Base-by-base conservation (phyloP, 2,329 filamentous ascomycete genomes). In the Dryadomyces quercus-mongolicae region DNA sequence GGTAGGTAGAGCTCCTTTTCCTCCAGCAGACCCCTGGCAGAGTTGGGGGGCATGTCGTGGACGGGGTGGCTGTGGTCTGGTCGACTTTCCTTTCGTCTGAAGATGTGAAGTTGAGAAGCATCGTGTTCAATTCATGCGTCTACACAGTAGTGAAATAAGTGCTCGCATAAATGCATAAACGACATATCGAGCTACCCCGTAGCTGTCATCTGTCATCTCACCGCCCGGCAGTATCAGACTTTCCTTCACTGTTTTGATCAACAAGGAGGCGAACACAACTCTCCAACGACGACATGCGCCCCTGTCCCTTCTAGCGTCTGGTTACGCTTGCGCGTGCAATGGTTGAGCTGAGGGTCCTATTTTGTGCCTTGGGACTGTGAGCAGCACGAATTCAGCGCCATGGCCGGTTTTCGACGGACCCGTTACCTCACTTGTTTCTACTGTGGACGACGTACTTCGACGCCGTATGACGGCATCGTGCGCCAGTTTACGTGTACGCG, bases 351-450 rank as follows among this genome's bases (percentile, higher is more conserved):
- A 31, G 25, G 25, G 25, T n/a, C n/a, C n/a, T n/a, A n/a, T n/a
- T n/a, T n/a, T n/a, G n/a, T n/a, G n/a, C n/a, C n/a, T n/a, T n/a
- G n/a, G 13, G 7, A 7, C 10, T 40, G 36, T 12, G 10, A 40
- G 36, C 36, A 40, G 13, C 36, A 16, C 15, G 10, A 12, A 16
- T 13, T 12, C 10, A 34, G 42, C 22, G 49, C 56, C 49, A 78
- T 78, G 75, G 66, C 69, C 56, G 69, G 69, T 54, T 63, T 75
- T 55, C 62, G 70, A 58, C 65, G 66, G 53, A 61, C 65, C 48
- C 71, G 68, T 58, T 70, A 71, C 58, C 67, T 91, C 61, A 73
- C 71, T 59, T 95, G 90, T 75, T 92, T 94, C 73, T 94, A 92
- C 69, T 95, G 91, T 68, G 85, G 86, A 61, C 75, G 76, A 65